Evolutionary conservation across 73 alveolate species (phyloP).

Genomic region (Blepharisma japonicum): DNA sequence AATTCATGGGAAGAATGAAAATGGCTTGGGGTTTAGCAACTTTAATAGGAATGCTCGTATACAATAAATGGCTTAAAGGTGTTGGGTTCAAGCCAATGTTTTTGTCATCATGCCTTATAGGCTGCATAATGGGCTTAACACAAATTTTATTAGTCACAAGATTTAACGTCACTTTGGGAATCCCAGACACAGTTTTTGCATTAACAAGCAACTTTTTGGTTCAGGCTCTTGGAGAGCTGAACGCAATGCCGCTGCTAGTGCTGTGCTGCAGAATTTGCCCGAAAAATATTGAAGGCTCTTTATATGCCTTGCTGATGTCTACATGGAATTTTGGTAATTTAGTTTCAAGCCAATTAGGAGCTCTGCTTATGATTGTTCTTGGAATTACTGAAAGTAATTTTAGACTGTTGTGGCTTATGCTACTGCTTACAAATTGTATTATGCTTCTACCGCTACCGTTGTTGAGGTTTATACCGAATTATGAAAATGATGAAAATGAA

Average conservation of each 20-base stretch:
- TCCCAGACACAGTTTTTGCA: constrained; percentile 42
- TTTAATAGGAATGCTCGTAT: constrained; percentile 63
- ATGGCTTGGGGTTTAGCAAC: constrained; percentile 50
- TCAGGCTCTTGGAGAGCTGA: constrained; percentile 54
- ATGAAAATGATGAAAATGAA: too few relatives aligned
- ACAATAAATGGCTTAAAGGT: constrained; percentile 50
- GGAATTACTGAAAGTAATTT: constrained; percentile 64
- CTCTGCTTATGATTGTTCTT: constrained; percentile 47
- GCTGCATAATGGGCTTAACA: constrained; percentile 39
- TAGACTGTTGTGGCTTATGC: constrained; percentile 54
- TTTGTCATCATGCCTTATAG: constrained; percentile 45
- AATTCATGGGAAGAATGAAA: constrained; percentile 30
- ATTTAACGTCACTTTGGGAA: constrained; percentile 42
- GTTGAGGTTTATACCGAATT: not conserved
- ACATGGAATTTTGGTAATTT: constrained; percentile 71
- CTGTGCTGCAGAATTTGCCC: constrained; percentile 79
- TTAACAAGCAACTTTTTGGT: constrained; percentile 35
- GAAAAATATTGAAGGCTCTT: constrained; percentile 74
- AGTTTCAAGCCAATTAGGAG: constrained; percentile 65
- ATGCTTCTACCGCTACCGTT: constrained; percentile 18
- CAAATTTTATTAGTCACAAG: constrained; percentile 52
- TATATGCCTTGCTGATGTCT: constrained; percentile 71
- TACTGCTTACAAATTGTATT: constrained; percentile 42
- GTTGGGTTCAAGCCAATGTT: constrained; percentile 49
- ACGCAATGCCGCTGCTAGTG: constrained; percentile 77